phyloP scores from a whole-genome alignment of 768 basidiomycete genomes.

The Mycena alexandri region DNA sequence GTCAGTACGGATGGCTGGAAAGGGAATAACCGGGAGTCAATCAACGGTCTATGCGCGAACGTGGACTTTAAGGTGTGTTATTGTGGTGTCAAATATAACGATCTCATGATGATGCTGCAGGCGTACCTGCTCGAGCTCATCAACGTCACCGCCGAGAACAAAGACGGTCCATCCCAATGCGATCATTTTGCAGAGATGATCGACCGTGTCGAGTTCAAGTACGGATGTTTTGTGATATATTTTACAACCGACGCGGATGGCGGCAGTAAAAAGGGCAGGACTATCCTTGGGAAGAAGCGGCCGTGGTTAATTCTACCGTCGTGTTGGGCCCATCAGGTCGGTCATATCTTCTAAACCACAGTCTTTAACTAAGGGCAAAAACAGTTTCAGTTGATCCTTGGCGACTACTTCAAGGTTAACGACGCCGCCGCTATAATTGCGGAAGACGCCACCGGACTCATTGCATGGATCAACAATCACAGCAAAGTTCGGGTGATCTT shows the following conservation, averaged over 20 bases:
- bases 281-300: constrained; percentile 18
- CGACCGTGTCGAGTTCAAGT: constrained; percentile 15
- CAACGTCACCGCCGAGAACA: constrained; percentile 9
- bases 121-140: constrained; percentile 18
- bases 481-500: constrained; percentile 28
- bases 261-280: constrained; percentile 26
- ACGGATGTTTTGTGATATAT: constrained; percentile 20
- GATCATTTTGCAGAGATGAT: constrained; percentile 17
- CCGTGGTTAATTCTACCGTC: constrained; percentile 23
- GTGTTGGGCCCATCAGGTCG: constrained; percentile 35
- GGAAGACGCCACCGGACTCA: constrained; percentile 26
- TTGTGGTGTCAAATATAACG: no score
- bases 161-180: constrained; percentile 20
- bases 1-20: constrained; percentile 26
- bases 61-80: constrained; percentile 4
- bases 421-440: constrained; percentile 1
- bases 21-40: no score
- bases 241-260: constrained; percentile 29
- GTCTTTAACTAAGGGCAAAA: background rate
- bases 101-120: background rate
- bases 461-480: constrained; percentile 35
- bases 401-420: constrained; percentile 30
- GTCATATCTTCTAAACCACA: background rate
- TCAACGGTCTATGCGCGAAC: constrained; percentile 10
- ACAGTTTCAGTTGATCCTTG: constrained; percentile 29